Evolutionary conservation across 2,329 filamentous ascomycete species (phyloP).

Genomic region (Zarea fungicola): DNA sequence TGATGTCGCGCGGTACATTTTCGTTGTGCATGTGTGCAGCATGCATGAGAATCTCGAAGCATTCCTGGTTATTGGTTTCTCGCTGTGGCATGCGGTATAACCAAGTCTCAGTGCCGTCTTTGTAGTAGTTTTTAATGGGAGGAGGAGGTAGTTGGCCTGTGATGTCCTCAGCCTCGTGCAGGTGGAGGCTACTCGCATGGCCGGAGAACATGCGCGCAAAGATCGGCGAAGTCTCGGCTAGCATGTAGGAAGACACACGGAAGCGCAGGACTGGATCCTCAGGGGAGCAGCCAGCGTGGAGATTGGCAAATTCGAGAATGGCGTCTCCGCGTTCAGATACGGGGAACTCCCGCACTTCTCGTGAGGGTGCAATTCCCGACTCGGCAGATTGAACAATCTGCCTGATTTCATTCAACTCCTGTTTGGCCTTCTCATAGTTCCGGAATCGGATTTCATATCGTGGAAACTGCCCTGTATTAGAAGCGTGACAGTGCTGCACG

Average conservation of each 20-base stretch:
- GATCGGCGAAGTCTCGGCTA: constrained; percentile 47
- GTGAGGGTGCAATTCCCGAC: constrained; percentile 35
- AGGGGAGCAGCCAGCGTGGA: constrained; percentile 24
- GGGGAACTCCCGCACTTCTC: constrained; percentile 35
- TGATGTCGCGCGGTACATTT: constrained; percentile 40
- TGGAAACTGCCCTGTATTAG: constrained; percentile 29
- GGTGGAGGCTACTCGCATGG: constrained; percentile 23
- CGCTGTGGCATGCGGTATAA: constrained; percentile 50
- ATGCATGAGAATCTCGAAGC: constrained; percentile 43
- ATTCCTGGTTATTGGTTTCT: constrained; percentile 37
- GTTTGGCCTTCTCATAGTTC: constrained; percentile 40
- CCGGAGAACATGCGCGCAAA: constrained; percentile 44
- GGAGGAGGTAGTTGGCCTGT: constrained; percentile 29
- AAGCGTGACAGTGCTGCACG: too few relatives aligned
- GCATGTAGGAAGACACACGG: constrained; percentile 45
- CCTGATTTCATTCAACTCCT: constrained; percentile 35
- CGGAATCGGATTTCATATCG: constrained; percentile 43
- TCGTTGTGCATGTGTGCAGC: constrained; percentile 47
- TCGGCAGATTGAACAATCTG: constrained; percentile 36
- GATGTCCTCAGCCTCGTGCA: constrained; percentile 34
- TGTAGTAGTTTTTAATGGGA: constrained; percentile 32
- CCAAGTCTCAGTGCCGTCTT: constrained; percentile 39
- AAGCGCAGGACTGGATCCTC: constrained; percentile 41
- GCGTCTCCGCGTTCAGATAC: constrained; percentile 43
- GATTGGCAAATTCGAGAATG: constrained; percentile 48